Evolutionary conservation across 1,284 basidiomycete species (phyloP), one percentile per base, ranked within the genome.

Genomic region (Malassezia slooffiae): DNA sequence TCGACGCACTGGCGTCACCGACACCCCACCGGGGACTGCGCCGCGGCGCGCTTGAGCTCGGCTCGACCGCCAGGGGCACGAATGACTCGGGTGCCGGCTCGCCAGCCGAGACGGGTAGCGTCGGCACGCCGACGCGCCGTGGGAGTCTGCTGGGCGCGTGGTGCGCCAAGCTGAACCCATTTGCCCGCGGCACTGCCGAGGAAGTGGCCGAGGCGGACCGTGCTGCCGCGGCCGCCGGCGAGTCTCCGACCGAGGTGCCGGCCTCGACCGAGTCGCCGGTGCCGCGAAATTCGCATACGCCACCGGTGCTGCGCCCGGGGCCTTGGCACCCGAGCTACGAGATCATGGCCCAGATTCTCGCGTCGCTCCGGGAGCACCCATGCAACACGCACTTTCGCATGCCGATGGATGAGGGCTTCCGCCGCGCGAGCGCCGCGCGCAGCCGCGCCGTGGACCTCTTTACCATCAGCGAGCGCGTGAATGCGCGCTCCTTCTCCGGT

Each of bases 121-220:
- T n/a, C n/a, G n/a, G n/a, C n/a, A n/a, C n/a, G n/a, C n/a, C n/a
- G n/a, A 27, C 19, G 21, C 26, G 31, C 12, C 27, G 39, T n/a
- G 19, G 22, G 21, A 13, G n/a, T 5, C 19, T 34, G 16, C 23
- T 47, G 2, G 34, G 45, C 21, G 45, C 39, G 21, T 34, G 34
- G 45, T 47, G 45, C 22, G 45, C 45, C 19, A 39, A 39, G 3
- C 26, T 47, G 17, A 47, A 47, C 23, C 45, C 45, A 1, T 47
- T 47, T 42, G 13, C 24, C 1, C 27, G 35, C n/a, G n/a, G 10
- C n/a, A n/a, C n/a, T n/a, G n/a, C n/a, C 15, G 40, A 34, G 19
- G 35, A 27, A 5, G 33, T 11, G 5, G 15, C n/a, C 10, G 33
- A 20, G 20, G 20, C 17, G 6, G 4, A 15, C 12, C 33, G 33